These are phyloP conservation scores for Craterostigma plantagineum DNA, from an alignment of 257 asterid genomes.

Conservation along the genomic window DNA sequence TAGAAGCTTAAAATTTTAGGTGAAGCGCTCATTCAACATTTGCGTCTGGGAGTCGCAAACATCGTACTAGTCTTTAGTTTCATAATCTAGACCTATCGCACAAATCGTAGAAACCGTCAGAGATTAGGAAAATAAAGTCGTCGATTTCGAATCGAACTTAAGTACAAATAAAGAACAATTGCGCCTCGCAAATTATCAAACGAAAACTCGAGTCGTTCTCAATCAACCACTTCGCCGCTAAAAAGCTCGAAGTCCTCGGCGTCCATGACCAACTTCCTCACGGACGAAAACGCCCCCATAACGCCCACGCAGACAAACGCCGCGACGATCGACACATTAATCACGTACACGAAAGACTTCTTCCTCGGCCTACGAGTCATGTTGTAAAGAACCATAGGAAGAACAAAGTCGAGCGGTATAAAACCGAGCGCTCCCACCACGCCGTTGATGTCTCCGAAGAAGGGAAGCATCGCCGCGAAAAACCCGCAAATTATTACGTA, in stretches of 20 bases:
- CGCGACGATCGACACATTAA: constrained; percentile 43
- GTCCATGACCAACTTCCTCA: constrained; percentile 55
- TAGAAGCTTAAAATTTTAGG: no score
- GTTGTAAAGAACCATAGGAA: constrained; percentile 94
- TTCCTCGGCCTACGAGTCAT: constrained; percentile 43
- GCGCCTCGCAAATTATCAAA: no score
- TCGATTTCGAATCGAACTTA: no score
- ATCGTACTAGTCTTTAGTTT: no score
- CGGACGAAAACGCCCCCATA: constrained; percentile 63
- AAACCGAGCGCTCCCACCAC: constrained; percentile 96
- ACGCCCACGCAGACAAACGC: constrained; percentile 67
- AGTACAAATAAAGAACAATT: no score
- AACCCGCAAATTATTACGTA: constrained; percentile 64
- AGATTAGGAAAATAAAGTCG: no score
- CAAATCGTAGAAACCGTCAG: no score
- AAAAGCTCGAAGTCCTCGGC: constrained; percentile 63
- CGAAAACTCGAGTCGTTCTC: no score
- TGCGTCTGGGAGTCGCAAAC: no score
- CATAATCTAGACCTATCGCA: no score
- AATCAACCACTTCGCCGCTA: constrained; percentile 60
- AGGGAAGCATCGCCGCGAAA: constrained; percentile 93
- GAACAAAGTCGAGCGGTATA: constrained; percentile 82
- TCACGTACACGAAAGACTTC: constrained; percentile 38
- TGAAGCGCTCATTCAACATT: no score
- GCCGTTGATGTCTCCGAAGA: constrained; percentile 83